Evolutionary conservation across 2,329 filamentous ascomycete species (phyloP), one percentile per base, ranked within the genome.

Genomic region (Lecanicillium sp.): DNA sequence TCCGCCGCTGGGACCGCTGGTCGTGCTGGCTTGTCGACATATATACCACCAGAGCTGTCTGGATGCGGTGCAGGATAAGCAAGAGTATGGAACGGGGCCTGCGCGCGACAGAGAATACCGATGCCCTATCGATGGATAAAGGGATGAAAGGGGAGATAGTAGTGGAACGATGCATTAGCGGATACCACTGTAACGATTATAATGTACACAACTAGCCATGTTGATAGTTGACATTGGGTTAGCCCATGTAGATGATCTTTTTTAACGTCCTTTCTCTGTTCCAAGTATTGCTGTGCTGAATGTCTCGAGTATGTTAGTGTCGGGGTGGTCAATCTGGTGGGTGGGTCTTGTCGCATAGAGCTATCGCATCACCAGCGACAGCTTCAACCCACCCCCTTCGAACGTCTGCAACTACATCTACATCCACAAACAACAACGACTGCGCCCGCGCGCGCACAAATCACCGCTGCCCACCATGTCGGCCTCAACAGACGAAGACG

Each of bases 11-110:
- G 84, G 81, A 8, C 74, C 81, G 36, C 62, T 87, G 44, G 79
- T 87, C 9, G 76, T 87, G 41, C 67, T 87, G 57, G 83, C 83
- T 19, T 87, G 84, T 61, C 73, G 83, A 48, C 84, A 87, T 62
- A 78, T 86, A 15, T 86, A 84, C 57, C 84, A 87, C 66, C 74
- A 81, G 60, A 71, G 68, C 21, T 90, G 84, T 60, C 68, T 87
- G 32, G 86, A 91, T 60, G 75, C 79, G 51, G 63, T 84, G 55
- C 78, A 80, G 56, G 74, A 73, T 27, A 71, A 75, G 52, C 70
- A 72, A 48, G 74, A 73, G 55, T 67, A 66, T 54, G 72, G 68
- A 49, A 75, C 67, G 51, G 66, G 73, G 33, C 60, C 62, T 43
- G 66, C 64, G 11, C 62, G 63, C 45, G 69, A 75, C 54, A 65